phyloP scores from a whole-genome alignment of 176 grass and related monocot species.

The Carex myosuroides region DNA sequence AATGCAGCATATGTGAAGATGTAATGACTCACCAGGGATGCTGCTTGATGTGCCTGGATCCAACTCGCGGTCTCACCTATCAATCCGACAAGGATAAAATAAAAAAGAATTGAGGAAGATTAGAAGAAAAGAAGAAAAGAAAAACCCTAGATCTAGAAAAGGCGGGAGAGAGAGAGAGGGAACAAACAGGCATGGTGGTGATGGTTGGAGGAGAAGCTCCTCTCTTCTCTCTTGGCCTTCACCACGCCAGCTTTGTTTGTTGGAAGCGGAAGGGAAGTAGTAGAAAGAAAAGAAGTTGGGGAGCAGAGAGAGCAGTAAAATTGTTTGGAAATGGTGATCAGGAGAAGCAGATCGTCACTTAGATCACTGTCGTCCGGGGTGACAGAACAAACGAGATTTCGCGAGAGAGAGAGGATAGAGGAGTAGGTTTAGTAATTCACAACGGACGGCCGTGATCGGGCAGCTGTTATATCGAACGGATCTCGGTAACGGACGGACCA shows the following conservation, averaged over 20 bases:
- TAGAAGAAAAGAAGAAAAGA: not conserved
- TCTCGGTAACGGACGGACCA: no score
- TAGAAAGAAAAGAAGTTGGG: not conserved
- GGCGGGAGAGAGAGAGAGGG: not conserved
- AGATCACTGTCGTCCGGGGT: not conserved
- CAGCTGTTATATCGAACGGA: no score
- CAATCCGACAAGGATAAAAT: not conserved
- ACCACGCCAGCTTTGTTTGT: not conserved
- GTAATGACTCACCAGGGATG: constrained; percentile 2
- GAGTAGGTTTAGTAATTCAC: not conserved
- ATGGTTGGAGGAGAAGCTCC: not conserved
- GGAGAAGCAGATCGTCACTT: not conserved
- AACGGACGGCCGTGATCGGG: no score
- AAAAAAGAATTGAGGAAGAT: not conserved
- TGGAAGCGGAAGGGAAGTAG: not conserved
- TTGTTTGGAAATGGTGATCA: not conserved
- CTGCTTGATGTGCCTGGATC: constrained; percentile 32
- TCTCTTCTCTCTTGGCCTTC: not conserved
- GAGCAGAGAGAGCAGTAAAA: not conserved
- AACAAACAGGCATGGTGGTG: not conserved
- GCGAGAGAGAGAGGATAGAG: not conserved
- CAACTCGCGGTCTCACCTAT: not conserved
- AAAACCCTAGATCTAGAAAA: not conserved
- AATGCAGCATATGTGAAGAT: not conserved
- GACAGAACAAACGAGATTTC: no score